A percentile compares a stretch with the other conserved stretches of the same genome.
Evolutionary conservation across 208 protist genomes (phyloP).

Genomic region (Leishmania turanica): DNA sequence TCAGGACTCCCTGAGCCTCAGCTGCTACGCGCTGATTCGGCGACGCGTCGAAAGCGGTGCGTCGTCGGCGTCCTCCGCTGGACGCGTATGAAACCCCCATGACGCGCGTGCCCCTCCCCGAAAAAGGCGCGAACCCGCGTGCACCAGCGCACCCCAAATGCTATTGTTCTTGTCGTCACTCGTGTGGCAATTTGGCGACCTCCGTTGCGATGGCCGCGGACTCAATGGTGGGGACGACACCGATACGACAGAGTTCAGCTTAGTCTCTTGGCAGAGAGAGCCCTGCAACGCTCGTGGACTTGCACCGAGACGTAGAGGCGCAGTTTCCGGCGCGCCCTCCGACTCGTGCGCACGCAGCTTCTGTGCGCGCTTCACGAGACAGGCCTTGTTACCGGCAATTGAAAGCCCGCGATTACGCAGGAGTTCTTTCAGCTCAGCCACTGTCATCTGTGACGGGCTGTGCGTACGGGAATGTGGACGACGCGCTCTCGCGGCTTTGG

Average conservation of each 20-base stretch:
- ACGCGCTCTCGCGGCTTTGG: not conserved
- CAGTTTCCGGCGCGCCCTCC: too few relatives aligned
- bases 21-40: conserved; percentile 32
- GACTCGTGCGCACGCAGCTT: not conserved
- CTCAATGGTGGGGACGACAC: not conserved
- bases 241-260: conserved; percentile 4
- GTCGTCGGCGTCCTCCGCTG: not conserved
- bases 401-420: conserved; percentile 45
- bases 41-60: conserved; percentile 29
- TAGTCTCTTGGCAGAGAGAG: not conserved
- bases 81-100: conserved; percentile 2
- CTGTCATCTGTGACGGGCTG: conserved; percentile 34
- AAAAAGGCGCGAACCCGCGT: conserved; percentile 44
- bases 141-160: conserved; percentile 53
- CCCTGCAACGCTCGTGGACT: not conserved
- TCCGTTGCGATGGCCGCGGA: conserved; percentile 1
- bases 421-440: conserved; percentile 32
- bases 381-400: conserved; percentile 52
- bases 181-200: conserved; percentile 14
- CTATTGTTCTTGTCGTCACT: conserved; percentile 20
- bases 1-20: not conserved
- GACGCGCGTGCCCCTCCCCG: conserved; percentile 18
- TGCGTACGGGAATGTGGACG: not conserved
- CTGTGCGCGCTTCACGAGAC: conserved; percentile 49
- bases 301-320: not conserved